These are phyloP conservation scores for Colletotrichum spinosum DNA, from an alignment of 2,329 filamentous ascomycete species.

Conservation along the genomic window DNA sequence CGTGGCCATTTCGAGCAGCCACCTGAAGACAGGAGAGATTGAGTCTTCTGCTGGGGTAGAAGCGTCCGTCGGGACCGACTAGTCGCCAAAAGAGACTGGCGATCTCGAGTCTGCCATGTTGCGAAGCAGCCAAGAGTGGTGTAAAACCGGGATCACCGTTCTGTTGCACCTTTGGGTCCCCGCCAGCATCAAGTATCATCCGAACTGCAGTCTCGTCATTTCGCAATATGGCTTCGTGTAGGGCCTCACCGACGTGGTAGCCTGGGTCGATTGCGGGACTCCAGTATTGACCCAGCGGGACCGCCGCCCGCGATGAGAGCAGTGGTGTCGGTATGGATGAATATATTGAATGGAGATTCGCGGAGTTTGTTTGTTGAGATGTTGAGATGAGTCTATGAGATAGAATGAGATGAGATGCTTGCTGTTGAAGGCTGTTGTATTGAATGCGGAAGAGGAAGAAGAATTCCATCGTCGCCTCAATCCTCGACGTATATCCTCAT, in stretches of 20 bases:
- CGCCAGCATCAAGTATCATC: slow-evolving; percentile 21
- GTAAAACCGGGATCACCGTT: slow-evolving; percentile 3
- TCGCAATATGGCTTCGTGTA: slow-evolving; percentile 23
- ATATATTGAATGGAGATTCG: no score
- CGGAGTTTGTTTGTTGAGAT: no score
- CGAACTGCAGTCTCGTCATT: slow-evolving; percentile 17
- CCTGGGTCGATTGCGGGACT: slow-evolving; percentile 23
- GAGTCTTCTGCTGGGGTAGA: slow-evolving; percentile 11
- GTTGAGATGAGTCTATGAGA: no score
- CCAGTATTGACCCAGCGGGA: background rate
- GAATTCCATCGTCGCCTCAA: no score
- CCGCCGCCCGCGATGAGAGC: no score
- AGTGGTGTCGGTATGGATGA: no score
- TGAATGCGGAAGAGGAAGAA: no score
- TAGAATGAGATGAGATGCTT: no score
- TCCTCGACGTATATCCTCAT: no score
- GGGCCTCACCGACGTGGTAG: slow-evolving; percentile 15
- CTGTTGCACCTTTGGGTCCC: slow-evolving; percentile 4
- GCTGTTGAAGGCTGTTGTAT: no score
- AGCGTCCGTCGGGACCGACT: slow-evolving; percentile 11
- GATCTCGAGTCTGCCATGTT: slow-evolving; percentile 20
- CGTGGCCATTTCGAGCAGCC: slow-evolving; percentile 19
- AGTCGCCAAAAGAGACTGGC: slow-evolving; percentile 20
- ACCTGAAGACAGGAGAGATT: slow-evolving; percentile 23
- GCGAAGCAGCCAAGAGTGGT: slow-evolving; percentile 19